Percentiles rank a stretch among this genome's conserved stretches.
These are phyloP conservation scores for Rhytidiadelphus loreus DNA, from an alignment of 225 moss, liverwort and hornwort species.

Conservation along the genomic window DNA sequence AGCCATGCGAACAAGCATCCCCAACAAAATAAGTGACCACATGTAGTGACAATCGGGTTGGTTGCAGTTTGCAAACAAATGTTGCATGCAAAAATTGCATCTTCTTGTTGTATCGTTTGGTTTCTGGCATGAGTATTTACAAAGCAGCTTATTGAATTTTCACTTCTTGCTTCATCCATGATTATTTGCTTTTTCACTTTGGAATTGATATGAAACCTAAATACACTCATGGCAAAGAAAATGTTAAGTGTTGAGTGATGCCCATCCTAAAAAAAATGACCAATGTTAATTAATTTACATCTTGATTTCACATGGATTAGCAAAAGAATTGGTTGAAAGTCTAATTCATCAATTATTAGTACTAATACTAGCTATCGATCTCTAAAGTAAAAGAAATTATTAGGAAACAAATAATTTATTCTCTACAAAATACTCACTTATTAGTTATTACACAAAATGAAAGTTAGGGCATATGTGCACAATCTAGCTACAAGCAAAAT, in stretches of 20 bases:
- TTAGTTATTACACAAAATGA: neutral
- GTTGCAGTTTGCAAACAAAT: neutral
- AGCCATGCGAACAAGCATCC: neutral
- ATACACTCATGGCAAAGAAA: too few relatives aligned
- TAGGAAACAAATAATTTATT: too few relatives aligned
- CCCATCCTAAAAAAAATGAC: too few relatives aligned
- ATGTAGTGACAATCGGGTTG: too few relatives aligned
- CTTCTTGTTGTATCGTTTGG: neutral
- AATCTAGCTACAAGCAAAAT: neutral
- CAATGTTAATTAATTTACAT: too few relatives aligned
- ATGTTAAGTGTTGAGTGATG: too few relatives aligned
- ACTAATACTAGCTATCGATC: too few relatives aligned
- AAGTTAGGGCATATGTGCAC: neutral
- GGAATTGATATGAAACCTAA: neutral
- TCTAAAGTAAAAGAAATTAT: too few relatives aligned
- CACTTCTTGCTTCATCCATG: neutral
- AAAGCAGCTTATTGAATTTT: neutral
- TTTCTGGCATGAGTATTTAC: rapidly evolving
- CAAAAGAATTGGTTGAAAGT: neutral
- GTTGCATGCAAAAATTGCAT: neutral
- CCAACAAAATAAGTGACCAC: neutral
- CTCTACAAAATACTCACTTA: too few relatives aligned
- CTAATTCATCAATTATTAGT: too few relatives aligned
- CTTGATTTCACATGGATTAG: too few relatives aligned
- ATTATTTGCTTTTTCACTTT: neutral